phyloP scores from a whole-genome alignment of 768 basidiomycete genomes.

The Kwoniella sp. region DNA sequence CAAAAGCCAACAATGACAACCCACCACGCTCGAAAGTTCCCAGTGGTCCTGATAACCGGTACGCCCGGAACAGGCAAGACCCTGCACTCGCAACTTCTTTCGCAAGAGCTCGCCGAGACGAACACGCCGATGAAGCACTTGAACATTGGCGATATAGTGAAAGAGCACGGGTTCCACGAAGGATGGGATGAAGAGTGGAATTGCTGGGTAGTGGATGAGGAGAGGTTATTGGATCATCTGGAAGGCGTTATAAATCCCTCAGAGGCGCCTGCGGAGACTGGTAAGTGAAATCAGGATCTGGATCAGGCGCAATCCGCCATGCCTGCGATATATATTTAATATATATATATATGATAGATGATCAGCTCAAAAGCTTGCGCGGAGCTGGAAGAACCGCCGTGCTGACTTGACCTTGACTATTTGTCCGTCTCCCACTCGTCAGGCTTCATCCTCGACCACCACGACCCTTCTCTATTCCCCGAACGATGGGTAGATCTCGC shows the following conservation, averaged over 20 bases:
- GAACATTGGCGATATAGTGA: constrained; percentile 88
- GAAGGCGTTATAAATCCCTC: constrained; percentile 42
- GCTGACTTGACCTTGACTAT: constrained; percentile 1
- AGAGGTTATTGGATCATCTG: constrained; percentile 68
- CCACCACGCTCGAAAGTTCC: constrained; percentile 52
- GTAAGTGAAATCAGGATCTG: constrained; percentile 20
- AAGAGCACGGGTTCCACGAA: constrained; percentile 76
- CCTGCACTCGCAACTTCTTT: constrained; percentile 84
- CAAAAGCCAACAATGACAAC: constrained; percentile 55
- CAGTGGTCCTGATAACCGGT: constrained; percentile 57
- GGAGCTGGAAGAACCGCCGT: too few species aligned
- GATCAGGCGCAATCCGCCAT: too few species aligned
- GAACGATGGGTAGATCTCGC: constrained; percentile 97
- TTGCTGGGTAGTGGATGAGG: constrained; percentile 90
- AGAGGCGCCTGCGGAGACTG: constrained; percentile 32
- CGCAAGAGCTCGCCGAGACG: constrained; percentile 63
- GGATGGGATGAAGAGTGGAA: constrained; percentile 95
- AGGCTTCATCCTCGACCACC: constrained; percentile 57
- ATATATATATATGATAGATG: background rate
- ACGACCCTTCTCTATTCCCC: constrained; percentile 66
- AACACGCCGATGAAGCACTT: constrained; percentile 68
- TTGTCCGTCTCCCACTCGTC: background rate
- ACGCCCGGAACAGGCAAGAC: constrained; percentile 81
- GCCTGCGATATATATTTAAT: too few species aligned
- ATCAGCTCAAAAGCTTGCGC: too few species aligned